phyloP scores from a whole-genome alignment of 805 yeast species.

The Barnettozyma populi region DNA sequence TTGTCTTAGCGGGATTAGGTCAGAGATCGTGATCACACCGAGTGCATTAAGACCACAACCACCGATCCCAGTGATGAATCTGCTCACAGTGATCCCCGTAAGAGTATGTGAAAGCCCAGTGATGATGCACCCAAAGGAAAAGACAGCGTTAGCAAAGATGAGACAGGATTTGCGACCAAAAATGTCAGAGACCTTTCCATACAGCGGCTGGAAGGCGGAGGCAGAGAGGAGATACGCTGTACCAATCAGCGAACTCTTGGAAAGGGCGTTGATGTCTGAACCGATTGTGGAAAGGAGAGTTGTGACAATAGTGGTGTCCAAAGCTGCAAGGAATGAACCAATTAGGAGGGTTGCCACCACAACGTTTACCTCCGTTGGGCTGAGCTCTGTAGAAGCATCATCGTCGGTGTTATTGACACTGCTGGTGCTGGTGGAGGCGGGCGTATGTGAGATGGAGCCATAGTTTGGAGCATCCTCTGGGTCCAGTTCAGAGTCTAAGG shows the following conservation, averaged over 20 bases:
- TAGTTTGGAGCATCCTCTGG: slow-evolving; percentile 2
- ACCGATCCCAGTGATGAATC: slow-evolving; percentile 75
- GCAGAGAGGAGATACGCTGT: slow-evolving; percentile 58
- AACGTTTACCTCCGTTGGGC: slow-evolving; percentile 7
- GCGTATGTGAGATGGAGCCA: slow-evolving; percentile 4
- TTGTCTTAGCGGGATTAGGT: slow-evolving; percentile 67
- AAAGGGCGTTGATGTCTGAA: slow-evolving; percentile 56
- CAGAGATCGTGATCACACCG: slow-evolving; percentile 67
- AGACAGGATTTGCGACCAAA: slow-evolving; percentile 50
- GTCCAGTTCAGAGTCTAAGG: slow-evolving; percentile 2
- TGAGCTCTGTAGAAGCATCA: neutral
- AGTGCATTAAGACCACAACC: slow-evolving; percentile 81
- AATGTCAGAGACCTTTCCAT: slow-evolving; percentile 59
- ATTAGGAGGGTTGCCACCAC: slow-evolving; percentile 34
- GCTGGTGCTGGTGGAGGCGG: neutral
- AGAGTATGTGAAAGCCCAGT: slow-evolving; percentile 28
- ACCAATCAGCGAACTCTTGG: slow-evolving; percentile 62
- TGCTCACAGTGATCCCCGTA: slow-evolving; percentile 38
- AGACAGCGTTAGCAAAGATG: slow-evolving; percentile 32
- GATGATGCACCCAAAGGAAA: slow-evolving; percentile 40
- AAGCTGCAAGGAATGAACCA: slow-evolving; percentile 50
- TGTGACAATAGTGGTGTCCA: slow-evolving; percentile 61
- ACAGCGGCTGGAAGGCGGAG: slow-evolving; percentile 62
- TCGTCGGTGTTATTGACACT: neutral
- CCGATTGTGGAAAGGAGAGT: slow-evolving; percentile 60